Base-by-base conservation (phyloP, 805 yeast species). In the Yamadazyma sp. region DNA sequence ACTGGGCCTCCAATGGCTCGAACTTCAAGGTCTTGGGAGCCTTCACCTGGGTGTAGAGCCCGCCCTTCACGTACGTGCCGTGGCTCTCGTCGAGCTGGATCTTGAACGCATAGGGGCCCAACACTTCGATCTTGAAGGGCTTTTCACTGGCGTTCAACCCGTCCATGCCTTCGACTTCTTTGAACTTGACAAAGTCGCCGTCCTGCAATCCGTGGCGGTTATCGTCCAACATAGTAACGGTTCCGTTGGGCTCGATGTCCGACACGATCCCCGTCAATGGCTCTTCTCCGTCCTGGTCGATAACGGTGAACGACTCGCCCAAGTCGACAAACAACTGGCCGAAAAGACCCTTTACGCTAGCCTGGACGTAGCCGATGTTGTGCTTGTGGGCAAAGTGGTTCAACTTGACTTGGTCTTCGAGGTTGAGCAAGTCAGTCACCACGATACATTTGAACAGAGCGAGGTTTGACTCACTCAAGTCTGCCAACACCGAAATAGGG, bases 31-130 rank as follows among this genome's bases (percentile, higher is more conserved):
- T 71, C 34, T 60, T 62, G 19, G 99, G 98, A 53, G 84, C 79
- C 66, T 90, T 90, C 32, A 91, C 96, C 66, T 93, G 95, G 16
- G 89, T 84, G 70, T 86, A 93, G 33, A 86, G 70, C 46, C 99
- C 99, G 34, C 96, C 96, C 53, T 79, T 80, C 36, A 67, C 60
- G 56, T 88, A 93, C 2, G 70, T 60, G 15, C 90, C 95, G 62
- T 64, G 70, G 17, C 62, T 49, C 15, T 68, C 67, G 45, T 75
- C 77, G 41, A 77, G 69, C n/a, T 32, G 38, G 42, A 91, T 78
- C 55, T 78, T 80, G 71, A 85, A 93, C 2, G 97, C 95, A 57
- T 77, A 89, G n/a, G 99, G 99, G 11, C 98, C 99, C 43, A 84
- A 71, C 1, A 89, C 97, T 55, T 80, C 83, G 37, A 93, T 77